phyloP scores from a whole-genome alignment of 2,329 filamentous ascomycete genomes.

The Geoglossum cookeanum region DNA sequence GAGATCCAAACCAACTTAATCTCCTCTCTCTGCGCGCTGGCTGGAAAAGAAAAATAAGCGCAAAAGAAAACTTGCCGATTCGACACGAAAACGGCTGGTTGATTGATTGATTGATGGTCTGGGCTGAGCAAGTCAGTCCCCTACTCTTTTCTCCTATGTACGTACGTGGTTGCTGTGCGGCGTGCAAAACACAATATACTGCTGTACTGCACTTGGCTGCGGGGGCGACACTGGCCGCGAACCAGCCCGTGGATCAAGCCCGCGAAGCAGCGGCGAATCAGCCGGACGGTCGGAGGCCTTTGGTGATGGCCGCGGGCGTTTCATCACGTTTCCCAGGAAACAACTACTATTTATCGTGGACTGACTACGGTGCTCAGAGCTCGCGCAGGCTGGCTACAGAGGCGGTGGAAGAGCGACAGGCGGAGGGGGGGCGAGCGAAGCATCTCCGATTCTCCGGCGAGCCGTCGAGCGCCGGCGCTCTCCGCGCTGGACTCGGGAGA shows the following conservation, averaged over 20 bases:
- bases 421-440: not conserved
- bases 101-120: not conserved
- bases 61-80: not conserved
- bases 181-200: too few species aligned
- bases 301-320: not conserved
- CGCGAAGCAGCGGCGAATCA: too few species aligned
- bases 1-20: not conserved
- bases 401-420: not conserved
- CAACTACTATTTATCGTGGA: too few species aligned
- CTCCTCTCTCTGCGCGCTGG: not conserved
- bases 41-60: not conserved
- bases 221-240: too few species aligned
- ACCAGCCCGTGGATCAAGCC: too few species aligned
- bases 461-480: not conserved
- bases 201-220: too few species aligned
- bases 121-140: not conserved
- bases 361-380: too few species aligned
- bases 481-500: not conserved
- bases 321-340: not conserved
- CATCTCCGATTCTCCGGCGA: constrained; percentile 1
- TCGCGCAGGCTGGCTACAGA: not conserved
- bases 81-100: not conserved
- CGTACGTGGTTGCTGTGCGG: too few species aligned
- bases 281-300: not conserved
- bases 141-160: too few species aligned